Evolutionary conservation across 1,284 basidiomycete species (phyloP).

Genomic region (Ganoderma leucocontextum): DNA sequence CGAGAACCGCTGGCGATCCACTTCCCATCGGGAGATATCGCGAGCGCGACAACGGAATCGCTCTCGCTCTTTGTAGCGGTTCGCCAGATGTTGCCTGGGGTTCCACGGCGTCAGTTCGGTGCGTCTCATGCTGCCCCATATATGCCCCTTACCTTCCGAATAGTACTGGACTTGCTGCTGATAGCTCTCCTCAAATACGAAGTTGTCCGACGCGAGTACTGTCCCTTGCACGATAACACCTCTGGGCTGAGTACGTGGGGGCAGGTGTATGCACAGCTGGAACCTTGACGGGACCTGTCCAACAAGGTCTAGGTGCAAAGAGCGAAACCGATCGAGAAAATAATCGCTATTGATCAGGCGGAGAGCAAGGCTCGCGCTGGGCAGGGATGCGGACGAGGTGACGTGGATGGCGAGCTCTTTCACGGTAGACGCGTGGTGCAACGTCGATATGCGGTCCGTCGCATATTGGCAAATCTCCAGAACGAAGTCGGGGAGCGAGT

Average conservation of each 20-base stretch:
- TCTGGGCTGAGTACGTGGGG: background rate
- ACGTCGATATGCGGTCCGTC: background rate
- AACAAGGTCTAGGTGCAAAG: background rate
- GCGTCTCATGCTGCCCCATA: background rate
- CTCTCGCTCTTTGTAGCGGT: background rate
- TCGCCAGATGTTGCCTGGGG: background rate
- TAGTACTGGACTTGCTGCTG: background rate
- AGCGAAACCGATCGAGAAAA: background rate
- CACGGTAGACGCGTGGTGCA: background rate
- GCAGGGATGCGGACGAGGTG: background rate
- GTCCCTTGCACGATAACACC: background rate
- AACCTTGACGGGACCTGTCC: background rate
- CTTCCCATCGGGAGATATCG: background rate
- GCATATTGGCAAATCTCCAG: background rate
- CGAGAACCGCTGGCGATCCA: background rate
- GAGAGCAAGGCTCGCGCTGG: background rate
- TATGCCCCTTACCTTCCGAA: background rate
- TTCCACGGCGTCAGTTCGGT: no score
- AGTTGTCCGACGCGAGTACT: background rate
- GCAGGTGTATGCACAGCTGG: background rate
- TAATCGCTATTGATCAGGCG: background rate
- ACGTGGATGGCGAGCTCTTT: background rate
- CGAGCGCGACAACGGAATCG: background rate
- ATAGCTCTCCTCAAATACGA: background rate
- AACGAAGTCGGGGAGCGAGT: background rate